Conservation (phyloP, 345 rosid species). For the Noccaea caerulescens region DNA sequence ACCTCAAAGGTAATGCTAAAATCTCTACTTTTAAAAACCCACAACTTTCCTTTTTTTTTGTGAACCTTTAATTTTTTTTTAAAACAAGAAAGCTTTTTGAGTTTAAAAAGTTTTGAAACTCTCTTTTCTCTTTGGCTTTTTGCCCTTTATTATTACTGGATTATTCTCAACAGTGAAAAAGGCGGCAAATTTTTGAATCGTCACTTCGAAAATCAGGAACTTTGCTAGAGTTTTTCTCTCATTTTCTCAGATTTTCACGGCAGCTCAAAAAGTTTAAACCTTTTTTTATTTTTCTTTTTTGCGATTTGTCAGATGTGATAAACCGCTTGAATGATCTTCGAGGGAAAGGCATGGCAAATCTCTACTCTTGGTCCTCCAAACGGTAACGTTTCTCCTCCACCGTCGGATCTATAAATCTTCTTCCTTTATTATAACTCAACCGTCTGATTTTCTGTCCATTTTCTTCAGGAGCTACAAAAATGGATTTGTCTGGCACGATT, state of each 20-base stretch:
- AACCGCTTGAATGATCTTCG: slow-evolving; percentile 76
- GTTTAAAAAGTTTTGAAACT: slow-evolving; percentile 31
- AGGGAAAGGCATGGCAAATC: slow-evolving; percentile 84
- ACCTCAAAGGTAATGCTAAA: slow-evolving; percentile 60
- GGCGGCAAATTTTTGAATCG: slow-evolving; percentile 37
- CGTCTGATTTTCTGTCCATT: slow-evolving; percentile 14
- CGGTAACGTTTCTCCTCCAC: slow-evolving; percentile 48
- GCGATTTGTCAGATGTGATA: slow-evolving; percentile 68
- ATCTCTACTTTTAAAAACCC: background rate
- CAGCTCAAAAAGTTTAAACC: background rate
- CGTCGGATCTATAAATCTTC: slow-evolving; percentile 23
- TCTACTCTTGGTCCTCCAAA: slow-evolving; percentile 97
- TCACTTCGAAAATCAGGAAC: slow-evolving; percentile 20
- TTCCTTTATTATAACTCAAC: background rate
- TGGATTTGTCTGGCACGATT: slow-evolving; percentile 96
- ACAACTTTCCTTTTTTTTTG: background rate
- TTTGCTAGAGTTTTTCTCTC: background rate
- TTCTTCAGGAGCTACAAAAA: slow-evolving; percentile 80
- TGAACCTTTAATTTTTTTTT: background rate
- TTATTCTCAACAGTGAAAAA: slow-evolving; percentile 22
- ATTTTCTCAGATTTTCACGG: background rate
- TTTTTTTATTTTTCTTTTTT: background rate
- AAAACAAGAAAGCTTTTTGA: slow-evolving; percentile 28
- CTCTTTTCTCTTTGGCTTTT: slow-evolving; percentile 30
- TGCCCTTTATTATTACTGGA: slow-evolving; percentile 27